These are phyloP conservation scores for Cerrena zonata DNA, from an alignment of 1,284 basidiomycete species.

Conservation along the genomic window DNA sequence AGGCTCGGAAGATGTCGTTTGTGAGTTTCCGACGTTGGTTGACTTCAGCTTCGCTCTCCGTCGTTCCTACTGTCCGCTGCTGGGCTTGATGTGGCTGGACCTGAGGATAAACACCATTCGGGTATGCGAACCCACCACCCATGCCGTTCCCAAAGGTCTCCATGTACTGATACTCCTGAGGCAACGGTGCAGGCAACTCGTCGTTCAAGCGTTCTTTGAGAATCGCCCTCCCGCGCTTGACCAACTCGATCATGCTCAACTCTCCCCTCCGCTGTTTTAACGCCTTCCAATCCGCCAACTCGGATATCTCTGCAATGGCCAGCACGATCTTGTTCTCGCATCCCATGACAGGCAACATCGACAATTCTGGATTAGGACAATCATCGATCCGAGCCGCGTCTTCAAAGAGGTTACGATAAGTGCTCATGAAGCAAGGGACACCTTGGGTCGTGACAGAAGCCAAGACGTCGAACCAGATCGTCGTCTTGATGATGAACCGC, in stretches of 20 bases:
- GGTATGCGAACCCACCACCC: not conserved
- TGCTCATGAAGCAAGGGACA: slow-evolving; percentile 49
- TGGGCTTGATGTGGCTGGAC: not conserved
- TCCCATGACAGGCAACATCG: slow-evolving; percentile 79
- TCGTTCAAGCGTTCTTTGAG: slow-evolving; percentile 35
- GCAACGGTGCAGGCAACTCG: not conserved
- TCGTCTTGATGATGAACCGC: slow-evolving; percentile 71
- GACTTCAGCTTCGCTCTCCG: slow-evolving; percentile 18
- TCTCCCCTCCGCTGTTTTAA: slow-evolving; percentile 30
- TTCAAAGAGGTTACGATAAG: slow-evolving; percentile 54
- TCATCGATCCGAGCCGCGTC: slow-evolving; percentile 35
- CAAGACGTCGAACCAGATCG: slow-evolving; percentile 81
- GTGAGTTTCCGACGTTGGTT: slow-evolving; percentile 45
- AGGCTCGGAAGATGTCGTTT: slow-evolving; percentile 69
- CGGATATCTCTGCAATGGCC: slow-evolving; percentile 68
- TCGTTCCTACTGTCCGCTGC: not conserved
- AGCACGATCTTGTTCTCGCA: slow-evolving; percentile 74
- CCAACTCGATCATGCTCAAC: slow-evolving; percentile 55
- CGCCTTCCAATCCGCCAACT: slow-evolving; percentile 64
- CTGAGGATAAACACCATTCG: not conserved
- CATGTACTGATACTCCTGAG: not conserved
- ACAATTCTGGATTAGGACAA: slow-evolving; percentile 30
- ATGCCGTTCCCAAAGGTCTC: not conserved
- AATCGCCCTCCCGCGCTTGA: slow-evolving; percentile 47
- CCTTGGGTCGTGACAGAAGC: slow-evolving; percentile 62